Conservation (phyloP, 73 alveolate genomes). For the Tetrahymena elliotti region DNA sequence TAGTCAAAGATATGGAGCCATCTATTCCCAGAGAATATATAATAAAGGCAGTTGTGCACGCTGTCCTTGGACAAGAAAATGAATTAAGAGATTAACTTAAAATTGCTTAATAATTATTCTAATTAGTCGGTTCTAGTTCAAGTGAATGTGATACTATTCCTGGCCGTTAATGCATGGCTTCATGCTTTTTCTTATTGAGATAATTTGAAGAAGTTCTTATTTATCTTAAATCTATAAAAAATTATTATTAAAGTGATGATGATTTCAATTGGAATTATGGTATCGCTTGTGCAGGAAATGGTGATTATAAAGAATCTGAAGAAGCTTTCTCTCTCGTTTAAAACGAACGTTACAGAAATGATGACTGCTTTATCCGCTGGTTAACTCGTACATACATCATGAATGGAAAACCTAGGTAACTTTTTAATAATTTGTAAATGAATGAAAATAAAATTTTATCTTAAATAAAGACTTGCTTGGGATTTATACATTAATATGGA, state of each 20-base stretch:
- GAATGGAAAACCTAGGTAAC: constrained; percentile 80
- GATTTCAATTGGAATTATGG: constrained; percentile 98
- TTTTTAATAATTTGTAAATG: constrained; percentile 11
- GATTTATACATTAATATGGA: constrained; percentile 92
- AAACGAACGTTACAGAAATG: constrained; percentile 57
- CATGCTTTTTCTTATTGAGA: constrained; percentile 89
- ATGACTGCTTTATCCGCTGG: constrained; percentile 86
- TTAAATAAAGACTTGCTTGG: constrained; percentile 59
- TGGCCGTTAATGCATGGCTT: constrained; percentile 98
- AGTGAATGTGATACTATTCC: constrained; percentile 99
- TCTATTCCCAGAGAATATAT: constrained; percentile 91
- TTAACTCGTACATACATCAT: constrained; percentile 88
- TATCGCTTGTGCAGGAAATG: constrained; percentile 85
- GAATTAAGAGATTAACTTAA: constrained; percentile 86
- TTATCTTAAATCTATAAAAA: constrained; percentile 76
- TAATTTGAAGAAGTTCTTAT: constrained; percentile 76
- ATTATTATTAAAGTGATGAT: constrained; percentile 90
- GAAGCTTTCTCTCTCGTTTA: constrained; percentile 73
- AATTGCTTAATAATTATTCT: constrained; percentile 88
- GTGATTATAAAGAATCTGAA: constrained; percentile 84
- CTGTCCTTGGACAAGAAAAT: constrained; percentile 89
- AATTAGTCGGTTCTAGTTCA: constrained; percentile 94
- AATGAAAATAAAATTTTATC: background rate
- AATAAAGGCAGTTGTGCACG: constrained; percentile 95
- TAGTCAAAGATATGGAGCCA: constrained; percentile 95